A percentile compares a stretch with the other conserved stretches of the same genome.
Conservation (phyloP, 306 rosid genomes). For the Inga oerstediana region DNA sequence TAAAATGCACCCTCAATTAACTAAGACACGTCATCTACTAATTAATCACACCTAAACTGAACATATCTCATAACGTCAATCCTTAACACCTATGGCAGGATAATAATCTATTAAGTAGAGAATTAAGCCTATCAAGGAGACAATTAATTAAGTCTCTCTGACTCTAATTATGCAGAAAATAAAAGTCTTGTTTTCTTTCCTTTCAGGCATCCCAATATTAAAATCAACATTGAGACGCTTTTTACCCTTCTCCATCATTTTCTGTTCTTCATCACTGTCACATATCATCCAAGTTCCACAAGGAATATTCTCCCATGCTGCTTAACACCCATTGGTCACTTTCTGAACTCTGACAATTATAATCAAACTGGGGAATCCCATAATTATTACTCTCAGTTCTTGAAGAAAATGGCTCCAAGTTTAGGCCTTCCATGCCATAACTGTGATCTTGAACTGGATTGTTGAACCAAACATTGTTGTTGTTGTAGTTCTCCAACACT, state of each 20-base stretch:
- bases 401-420: constrained; percentile 45
- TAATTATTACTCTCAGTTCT: constrained; percentile 31
- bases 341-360: constrained; percentile 52
- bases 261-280: constrained; percentile 12
- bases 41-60: not conserved
- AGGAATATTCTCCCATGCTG: constrained; percentile 46
- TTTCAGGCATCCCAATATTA: not conserved
- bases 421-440: constrained; percentile 53
- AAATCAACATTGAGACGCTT: constrained; percentile 15
- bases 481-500: constrained; percentile 33
- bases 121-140: not conserved
- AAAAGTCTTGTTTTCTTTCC: not conserved
- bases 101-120: not conserved
- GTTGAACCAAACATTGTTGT: constrained; percentile 27
- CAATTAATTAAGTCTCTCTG: not conserved
- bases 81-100: not conserved
- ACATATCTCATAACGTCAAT: not conserved
- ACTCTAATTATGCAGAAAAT: not conserved
- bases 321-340: constrained; percentile 53
- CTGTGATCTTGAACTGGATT: constrained; percentile 32
- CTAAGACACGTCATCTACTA: not conserved
- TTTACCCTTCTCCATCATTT: not conserved
- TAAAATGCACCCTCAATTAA: not conserved
- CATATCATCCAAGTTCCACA: constrained; percentile 73
- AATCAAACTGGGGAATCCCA: constrained; percentile 56